phyloP scores from a whole-genome alignment of 768 basidiomycete genomes.

The Agrocybe praecox region DNA sequence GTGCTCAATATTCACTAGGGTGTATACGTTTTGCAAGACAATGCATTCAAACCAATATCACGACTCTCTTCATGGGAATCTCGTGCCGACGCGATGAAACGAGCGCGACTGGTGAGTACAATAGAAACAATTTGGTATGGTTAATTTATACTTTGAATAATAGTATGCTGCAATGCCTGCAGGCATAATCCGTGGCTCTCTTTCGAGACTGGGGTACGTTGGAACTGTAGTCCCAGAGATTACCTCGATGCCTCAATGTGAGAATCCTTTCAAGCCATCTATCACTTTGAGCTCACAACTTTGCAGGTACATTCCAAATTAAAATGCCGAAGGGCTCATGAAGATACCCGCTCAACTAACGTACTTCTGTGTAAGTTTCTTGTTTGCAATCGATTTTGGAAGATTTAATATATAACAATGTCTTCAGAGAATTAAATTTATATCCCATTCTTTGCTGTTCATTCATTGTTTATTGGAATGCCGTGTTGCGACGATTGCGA shows the following conservation, averaged over 20 bases:
- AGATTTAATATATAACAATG: background rate
- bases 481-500: background rate
- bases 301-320: constrained; percentile 81
- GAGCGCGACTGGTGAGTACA: constrained; percentile 65
- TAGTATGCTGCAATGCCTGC: constrained; percentile 84
- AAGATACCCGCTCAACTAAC: background rate
- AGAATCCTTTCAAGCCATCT: constrained; percentile 1
- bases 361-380: background rate
- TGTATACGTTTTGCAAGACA: constrained; percentile 92
- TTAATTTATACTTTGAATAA: background rate
- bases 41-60: constrained; percentile 82
- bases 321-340: constrained; percentile 67
- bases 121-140: background rate
- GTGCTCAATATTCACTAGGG: constrained; percentile 51
- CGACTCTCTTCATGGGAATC: constrained; percentile 84
- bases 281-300: background rate
- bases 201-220: constrained; percentile 76
- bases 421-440: background rate
- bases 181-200: constrained; percentile 83
- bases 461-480: background rate
- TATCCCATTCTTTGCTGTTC: background rate
- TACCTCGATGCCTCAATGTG: constrained; percentile 85
- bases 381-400: background rate
- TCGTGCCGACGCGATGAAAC: constrained; percentile 68
- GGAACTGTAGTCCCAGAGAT: constrained; percentile 80